These are phyloP conservation scores for Salix viminalis DNA, from an alignment of 345 rosid species.

Conservation along the genomic window DNA sequence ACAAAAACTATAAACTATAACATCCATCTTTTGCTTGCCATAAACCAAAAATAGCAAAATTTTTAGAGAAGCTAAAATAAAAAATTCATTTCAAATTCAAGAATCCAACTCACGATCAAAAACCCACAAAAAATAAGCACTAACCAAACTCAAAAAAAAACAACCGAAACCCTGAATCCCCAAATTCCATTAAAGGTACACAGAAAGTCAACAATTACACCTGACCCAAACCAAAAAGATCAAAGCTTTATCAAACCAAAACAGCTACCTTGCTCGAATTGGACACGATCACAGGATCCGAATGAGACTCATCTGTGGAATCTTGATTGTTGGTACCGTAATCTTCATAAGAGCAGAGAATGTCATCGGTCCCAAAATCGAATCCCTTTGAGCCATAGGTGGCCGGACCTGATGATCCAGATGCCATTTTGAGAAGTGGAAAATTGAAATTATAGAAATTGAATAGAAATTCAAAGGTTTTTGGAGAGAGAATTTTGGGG, in stretches of 20 bases:
- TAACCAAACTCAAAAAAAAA: neutral
- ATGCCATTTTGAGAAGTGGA: conserved; percentile 57
- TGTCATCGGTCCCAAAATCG: conserved; percentile 93
- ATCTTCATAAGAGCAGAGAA: conserved; percentile 95
- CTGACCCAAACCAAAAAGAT: neutral
- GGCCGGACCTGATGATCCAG: conserved; percentile 72
- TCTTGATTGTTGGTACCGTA: conserved; percentile 63
- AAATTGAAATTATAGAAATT: neutral
- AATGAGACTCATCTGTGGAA: conserved; percentile 55
- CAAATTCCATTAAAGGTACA: neutral
- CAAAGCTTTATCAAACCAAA: neutral
- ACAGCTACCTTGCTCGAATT: conserved; percentile 40
- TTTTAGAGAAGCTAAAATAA: neutral
- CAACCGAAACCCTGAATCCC: neutral
- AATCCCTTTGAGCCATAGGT: conserved; percentile 71
- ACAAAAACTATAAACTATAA: neutral
- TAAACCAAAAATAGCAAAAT: neutral
- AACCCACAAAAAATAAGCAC: neutral
- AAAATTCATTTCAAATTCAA: neutral
- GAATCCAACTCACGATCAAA: neutral
- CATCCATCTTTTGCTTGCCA: neutral
- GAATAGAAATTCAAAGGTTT: neutral
- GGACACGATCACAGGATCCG: conserved; percentile 50
- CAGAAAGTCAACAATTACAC: neutral
- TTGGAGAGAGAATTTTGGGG: neutral